Conservation (phyloP, 352 stramenopile genomes). For the Pythium dissimile region DNA sequence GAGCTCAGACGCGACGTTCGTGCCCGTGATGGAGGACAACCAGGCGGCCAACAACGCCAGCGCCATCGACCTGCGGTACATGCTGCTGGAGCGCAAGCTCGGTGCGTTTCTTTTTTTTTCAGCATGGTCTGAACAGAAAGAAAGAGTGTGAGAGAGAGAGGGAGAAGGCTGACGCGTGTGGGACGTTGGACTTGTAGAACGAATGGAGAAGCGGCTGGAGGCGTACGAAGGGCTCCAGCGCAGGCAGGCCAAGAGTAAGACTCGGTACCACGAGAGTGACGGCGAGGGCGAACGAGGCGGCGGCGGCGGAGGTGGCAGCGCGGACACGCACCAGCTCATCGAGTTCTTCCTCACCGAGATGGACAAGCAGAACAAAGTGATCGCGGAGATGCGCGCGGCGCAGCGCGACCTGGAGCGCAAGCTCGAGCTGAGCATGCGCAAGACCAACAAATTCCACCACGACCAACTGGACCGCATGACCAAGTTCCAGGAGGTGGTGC, state of each 20-base stretch:
- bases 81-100: constrained; percentile 28
- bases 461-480: constrained; percentile 30
- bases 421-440: constrained; percentile 23
- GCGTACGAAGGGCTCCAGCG: constrained; percentile 29
- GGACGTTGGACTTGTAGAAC: constrained; percentile 15
- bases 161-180: no score
- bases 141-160: no score
- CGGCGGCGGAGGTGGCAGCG: neutral
- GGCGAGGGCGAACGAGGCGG: neutral
- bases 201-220: constrained; percentile 30
- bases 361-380: constrained; percentile 40
- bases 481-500: constrained; percentile 37
- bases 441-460: constrained; percentile 24
- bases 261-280: constrained; percentile 1
- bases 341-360: constrained; percentile 48
- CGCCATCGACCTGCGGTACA: constrained; percentile 16
- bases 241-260: constrained; percentile 11
- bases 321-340: constrained; percentile 32
- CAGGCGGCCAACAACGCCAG: constrained; percentile 5
- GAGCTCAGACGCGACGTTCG: constrained; percentile 18
- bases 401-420: constrained; percentile 29
- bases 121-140: no score
- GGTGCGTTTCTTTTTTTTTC: no score
- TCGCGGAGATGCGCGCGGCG: constrained; percentile 22
- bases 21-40: constrained; percentile 22